Conservation (phyloP, 2,329 filamentous ascomycete species). For the Hymenoscyphus fructigenus region DNA sequence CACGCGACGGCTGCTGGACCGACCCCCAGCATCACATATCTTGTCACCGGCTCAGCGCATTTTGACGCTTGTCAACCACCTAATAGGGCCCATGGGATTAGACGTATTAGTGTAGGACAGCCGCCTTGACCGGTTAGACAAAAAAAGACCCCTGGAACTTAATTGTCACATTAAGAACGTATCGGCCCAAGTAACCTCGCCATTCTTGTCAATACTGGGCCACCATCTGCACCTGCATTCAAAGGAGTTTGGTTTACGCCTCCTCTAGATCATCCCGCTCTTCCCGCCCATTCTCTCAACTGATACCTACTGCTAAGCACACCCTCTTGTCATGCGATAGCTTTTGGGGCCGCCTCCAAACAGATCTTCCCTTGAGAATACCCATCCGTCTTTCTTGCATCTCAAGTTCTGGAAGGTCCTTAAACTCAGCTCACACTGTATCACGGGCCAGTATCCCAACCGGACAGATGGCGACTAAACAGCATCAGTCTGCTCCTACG, state of each 20-base stretch:
- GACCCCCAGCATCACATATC: slow-evolving; percentile 11
- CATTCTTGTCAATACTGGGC: slow-evolving; percentile 15
- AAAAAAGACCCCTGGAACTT: slow-evolving; percentile 21
- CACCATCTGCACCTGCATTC: slow-evolving; percentile 3
- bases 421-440: background rate
- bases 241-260: slow-evolving; percentile 10
- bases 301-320: slow-evolving; percentile 12
- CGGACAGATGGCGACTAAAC: slow-evolving; percentile 43
- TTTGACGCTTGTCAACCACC: slow-evolving; percentile 25
- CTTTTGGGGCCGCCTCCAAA: background rate
- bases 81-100: slow-evolving; percentile 22
- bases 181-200: slow-evolving; percentile 18
- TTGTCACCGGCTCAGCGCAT: slow-evolving; percentile 19
- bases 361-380: background rate
- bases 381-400: background rate
- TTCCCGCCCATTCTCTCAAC: slow-evolving; percentile 9
- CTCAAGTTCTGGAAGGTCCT: background rate
- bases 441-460: background rate
- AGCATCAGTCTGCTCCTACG: slow-evolving; percentile 50
- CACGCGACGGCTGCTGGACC: slow-evolving; percentile 11
- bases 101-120: slow-evolving; percentile 30
- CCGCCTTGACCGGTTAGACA: slow-evolving; percentile 22
- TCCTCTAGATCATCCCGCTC: slow-evolving; percentile 1
- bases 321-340: slow-evolving; percentile 22
- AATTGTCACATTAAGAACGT: slow-evolving; percentile 18